Base-by-base conservation (phyloP, 257 asterid species). In the Cynanchum wilfordii region DNA sequence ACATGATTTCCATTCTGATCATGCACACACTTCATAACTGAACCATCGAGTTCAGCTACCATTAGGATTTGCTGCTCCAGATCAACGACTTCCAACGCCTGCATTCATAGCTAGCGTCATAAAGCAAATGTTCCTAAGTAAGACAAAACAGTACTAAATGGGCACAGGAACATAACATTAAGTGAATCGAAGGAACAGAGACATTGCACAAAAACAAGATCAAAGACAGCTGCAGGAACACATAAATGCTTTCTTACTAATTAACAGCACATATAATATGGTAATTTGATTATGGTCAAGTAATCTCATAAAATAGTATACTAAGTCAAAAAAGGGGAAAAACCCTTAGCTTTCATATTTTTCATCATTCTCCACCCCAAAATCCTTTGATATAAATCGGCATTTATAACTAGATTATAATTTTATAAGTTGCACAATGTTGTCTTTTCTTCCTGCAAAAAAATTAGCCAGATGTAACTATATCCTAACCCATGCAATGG, bases 1-100 rank as follows among this genome's bases (percentile, higher is more conserved):
- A 89, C 98, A 12, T 93, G 98, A 76, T 93, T 93, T 22, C 98
- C 98, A 9, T 91, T 93, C 77, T 91, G 98, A 84, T 93, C 96
- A 44, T 79, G 86, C 55, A 93, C 91, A 72, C 98, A 91, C 84
- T 93, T 87, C 89, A 91, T 79, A 70, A 93, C 90, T 10, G 95
- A 89, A 58, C 96, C 98, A 55, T 89, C 89, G 50, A 93, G 96
- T 81, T 93, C 96, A 8, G 77, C 60, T 45, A 86, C 96, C 93
- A 93, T 84, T 85, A 85, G 63, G n/a, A 82, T 77, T 79, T 89
- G 87, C 83, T 80, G 86, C 74, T 88, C 92, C 71, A 75, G 68
- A 74, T 86, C 96, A 76, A 91, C 88, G 75, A 93, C 96, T 83
- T 93, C 98, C 91, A 93, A 82, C 29, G 97, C 97, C 98, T 93